Base-by-base conservation (phyloP, 139 green algal species). In the Haematococcus sp. region DNA sequence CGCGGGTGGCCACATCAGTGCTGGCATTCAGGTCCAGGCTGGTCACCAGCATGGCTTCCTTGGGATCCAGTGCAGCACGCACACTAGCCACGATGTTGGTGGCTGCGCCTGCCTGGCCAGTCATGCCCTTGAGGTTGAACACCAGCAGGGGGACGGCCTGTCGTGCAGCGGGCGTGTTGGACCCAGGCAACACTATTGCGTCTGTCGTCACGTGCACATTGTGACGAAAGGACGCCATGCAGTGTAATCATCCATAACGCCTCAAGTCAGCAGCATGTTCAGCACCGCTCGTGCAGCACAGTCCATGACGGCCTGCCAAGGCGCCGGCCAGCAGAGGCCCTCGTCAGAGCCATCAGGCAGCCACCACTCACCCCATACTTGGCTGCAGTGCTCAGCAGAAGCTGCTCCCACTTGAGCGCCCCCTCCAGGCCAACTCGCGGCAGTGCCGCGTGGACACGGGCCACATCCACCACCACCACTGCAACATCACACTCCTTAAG, bases 401-500 rank as follows among this genome's bases (percentile, higher is more conserved):
- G 25, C 30, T 23, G 43, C 74, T 81, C 81, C 76, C 81, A 87
- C 4, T 49, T 3, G 35, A 83, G 43, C 23, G 35, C 73, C 1
- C 16, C 40, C n/a, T 35, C 44, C 28, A 82, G 56, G 7, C 40
- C 40, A 7, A 46, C 13, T 4, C 9, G 40, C 40, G 43, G 43
- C 16, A 40, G 43, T 3, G 65, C 23, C 35, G 59, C 30, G 17
- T n/a, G 28, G 19, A 71, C 40, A 13, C 79, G 66, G 28, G 66
- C 16, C 13, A 75, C 59, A 34, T 90, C 82, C 5, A 90, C 68
- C 32, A 90, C 84, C n/a, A 90, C 28, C 44, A 88, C 61, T 3
- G 63, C 79, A 28, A 90, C 73, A 32, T 88, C 83, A 17, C 70
- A 81, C 80, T 90, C 87, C 76, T 90, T 90, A 7, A 91, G 61